These are phyloP conservation scores for Dissophora ornata DNA, from an alignment of 192 early-diverging fungal genomes.

Conservation along the genomic window DNA sequence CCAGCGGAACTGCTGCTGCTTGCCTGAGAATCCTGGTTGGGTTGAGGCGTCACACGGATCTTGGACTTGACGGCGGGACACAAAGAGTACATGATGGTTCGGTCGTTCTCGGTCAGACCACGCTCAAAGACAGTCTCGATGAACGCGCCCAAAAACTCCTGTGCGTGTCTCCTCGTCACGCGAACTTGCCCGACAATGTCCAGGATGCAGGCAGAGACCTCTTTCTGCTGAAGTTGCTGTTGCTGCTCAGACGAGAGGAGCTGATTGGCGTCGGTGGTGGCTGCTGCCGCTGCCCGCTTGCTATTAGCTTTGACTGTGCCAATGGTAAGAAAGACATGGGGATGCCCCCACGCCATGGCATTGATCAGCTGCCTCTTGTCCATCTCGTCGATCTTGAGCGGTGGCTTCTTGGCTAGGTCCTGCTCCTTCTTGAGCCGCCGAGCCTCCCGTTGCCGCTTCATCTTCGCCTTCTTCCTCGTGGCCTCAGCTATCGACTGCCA, in stretches of 20 bases:
- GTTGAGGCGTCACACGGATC: background rate
- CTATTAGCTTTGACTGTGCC: conserved; percentile 7
- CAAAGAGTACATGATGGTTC: conserved; percentile 1
- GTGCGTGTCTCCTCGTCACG: conserved; percentile 14
- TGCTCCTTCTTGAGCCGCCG: conserved; percentile 1
- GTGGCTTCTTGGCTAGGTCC: conserved; percentile 4
- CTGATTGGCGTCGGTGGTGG: conserved; percentile 9
- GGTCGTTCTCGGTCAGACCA: conserved; percentile 1
- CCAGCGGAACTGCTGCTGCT: background rate
- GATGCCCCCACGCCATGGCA: conserved; percentile 1
- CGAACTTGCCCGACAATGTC: conserved; percentile 4
- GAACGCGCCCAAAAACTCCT: conserved; percentile 14
- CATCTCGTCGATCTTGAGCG: conserved; percentile 11
- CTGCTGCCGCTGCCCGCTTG: conserved; percentile 16
- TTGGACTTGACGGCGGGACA: conserved; percentile 5
- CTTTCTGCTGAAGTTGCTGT: background rate
- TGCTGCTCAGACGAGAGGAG: conserved; percentile 13
- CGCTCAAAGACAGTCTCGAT: conserved; percentile 10
- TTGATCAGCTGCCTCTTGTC: conserved; percentile 9
- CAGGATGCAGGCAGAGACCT: conserved; percentile 1
- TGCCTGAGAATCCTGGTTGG: conserved; percentile 6
- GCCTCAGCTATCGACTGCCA: conserved; percentile 5
- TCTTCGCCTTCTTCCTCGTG: conserved; percentile 7
- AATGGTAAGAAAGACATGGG: conserved; percentile 6
- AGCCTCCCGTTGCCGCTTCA: conserved; percentile 10